These are phyloP conservation scores for Crocinoboletus sp. DNA, from an alignment of 1,284 basidiomycete genomes.

Conservation along the genomic window DNA sequence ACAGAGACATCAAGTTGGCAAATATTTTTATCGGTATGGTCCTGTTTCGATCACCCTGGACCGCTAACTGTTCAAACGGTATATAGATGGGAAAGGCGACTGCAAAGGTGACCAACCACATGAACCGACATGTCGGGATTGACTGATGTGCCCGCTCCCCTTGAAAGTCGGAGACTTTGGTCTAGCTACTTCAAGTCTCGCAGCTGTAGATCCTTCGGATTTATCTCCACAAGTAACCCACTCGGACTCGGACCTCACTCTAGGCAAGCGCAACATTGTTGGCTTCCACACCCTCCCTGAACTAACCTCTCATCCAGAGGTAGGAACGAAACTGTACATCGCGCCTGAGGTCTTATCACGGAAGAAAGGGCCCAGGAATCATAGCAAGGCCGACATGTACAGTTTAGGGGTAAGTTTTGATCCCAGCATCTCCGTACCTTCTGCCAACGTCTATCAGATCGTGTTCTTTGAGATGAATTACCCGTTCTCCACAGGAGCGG, in stretches of 20 bases:
- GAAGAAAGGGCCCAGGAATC: slow-evolving; percentile 60
- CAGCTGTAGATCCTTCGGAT: slow-evolving; percentile 67
- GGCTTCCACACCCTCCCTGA: not conserved
- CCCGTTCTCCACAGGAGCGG: slow-evolving; percentile 80
- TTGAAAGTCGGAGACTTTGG: slow-evolving; percentile 86
- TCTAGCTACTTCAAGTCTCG: slow-evolving; percentile 80
- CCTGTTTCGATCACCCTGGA: not conserved
- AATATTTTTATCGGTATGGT: slow-evolving; percentile 85
- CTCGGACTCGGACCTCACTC: slow-evolving; percentile 65
- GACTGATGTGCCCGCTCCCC: not conserved
- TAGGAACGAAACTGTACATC: slow-evolving; percentile 91
- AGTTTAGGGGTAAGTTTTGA: slow-evolving; percentile 69
- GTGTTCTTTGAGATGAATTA: slow-evolving; percentile 99
- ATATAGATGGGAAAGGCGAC: slow-evolving; percentile 77
- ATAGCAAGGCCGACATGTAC: slow-evolving; percentile 93
- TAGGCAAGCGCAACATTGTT: slow-evolving; percentile 42
- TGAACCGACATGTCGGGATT: not conserved
- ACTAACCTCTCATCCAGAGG: slow-evolving; percentile 47
- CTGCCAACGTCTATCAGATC: slow-evolving; percentile 46
- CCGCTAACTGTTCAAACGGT: not conserved
- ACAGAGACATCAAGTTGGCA: slow-evolving; percentile 89
- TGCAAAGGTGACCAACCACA: slow-evolving; percentile 62
- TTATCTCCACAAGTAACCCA: slow-evolving; percentile 43
- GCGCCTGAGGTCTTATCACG: slow-evolving; percentile 81
- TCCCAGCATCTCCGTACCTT: not conserved